These are phyloP conservation scores for Cercospora citrullina DNA, from an alignment of 2,329 filamentous ascomycete genomes.

Conservation along the genomic window DNA sequence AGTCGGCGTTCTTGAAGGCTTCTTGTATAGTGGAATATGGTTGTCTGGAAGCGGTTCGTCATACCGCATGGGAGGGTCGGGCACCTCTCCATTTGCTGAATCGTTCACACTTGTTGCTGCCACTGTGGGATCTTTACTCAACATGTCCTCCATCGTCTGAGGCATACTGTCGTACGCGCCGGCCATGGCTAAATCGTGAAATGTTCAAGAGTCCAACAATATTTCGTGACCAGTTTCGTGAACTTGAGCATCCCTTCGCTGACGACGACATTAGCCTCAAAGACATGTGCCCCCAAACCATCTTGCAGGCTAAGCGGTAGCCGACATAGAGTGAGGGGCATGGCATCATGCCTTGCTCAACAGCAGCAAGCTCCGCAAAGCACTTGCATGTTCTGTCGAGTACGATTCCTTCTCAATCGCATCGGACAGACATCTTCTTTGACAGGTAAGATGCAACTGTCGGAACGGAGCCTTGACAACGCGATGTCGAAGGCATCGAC, in stretches of 20 bases:
- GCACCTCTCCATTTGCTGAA: conserved; percentile 28
- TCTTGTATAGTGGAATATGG: conserved; percentile 40
- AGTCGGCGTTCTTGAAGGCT: conserved; percentile 36
- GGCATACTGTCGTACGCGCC: conserved; percentile 7
- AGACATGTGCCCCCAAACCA: neutral
- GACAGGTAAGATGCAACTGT: neutral
- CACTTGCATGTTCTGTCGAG: neutral
- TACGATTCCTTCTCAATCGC: neutral
- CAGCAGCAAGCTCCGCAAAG: neutral
- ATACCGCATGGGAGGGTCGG: conserved; percentile 32
- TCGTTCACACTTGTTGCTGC: conserved; percentile 24
- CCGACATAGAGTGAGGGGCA: conserved; percentile 8
- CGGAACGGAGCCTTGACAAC: neutral
- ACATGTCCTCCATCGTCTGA: conserved; percentile 20
- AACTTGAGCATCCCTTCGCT: neutral
- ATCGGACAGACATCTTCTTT: neutral
- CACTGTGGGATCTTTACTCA: conserved; percentile 30
- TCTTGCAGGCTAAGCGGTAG: conserved; percentile 1
- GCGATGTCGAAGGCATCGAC: neutral
- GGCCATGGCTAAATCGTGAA: neutral
- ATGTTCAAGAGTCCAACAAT: neutral
- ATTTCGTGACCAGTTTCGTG: neutral
- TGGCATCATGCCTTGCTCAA: neutral
- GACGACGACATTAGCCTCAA: neutral
- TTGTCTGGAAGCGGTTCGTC: conserved; percentile 30